A percentile compares a stretch with the other conserved stretches of the same genome.
phyloP scores from a whole-genome alignment of 2,329 filamentous ascomycete species.

The Parascedosporium putredinis region DNA sequence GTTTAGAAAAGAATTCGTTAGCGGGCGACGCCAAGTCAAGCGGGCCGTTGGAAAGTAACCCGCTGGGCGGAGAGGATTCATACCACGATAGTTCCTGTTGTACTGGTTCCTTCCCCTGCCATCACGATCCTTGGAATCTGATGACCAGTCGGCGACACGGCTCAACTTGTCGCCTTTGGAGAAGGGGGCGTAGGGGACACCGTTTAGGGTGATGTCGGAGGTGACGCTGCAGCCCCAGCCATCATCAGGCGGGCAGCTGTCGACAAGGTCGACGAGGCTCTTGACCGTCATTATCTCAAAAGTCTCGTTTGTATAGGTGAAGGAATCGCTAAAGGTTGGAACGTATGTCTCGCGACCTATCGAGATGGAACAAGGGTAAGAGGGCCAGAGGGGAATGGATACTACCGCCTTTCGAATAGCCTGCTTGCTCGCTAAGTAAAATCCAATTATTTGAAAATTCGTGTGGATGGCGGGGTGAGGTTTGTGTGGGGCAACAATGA shows the following conservation, averaged over 20 bases:
- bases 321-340: background rate
- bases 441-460: slow-evolving; percentile 9
- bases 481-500: slow-evolving; percentile 8
- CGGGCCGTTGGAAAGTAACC: background rate
- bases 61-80: slow-evolving; percentile 11
- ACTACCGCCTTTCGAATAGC: background rate
- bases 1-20: background rate
- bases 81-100: slow-evolving; percentile 88
- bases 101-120: slow-evolving; percentile 73
- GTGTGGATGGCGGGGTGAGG: slow-evolving; percentile 10
- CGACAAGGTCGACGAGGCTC: slow-evolving; percentile 8
- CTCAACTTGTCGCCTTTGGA: slow-evolving; percentile 98
- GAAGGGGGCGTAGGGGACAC: slow-evolving; percentile 94
- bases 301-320: background rate
- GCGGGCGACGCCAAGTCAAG: background rate
- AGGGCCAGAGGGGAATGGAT: background rate
- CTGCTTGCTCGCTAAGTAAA: slow-evolving; percentile 4
- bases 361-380: background rate
- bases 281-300: slow-evolving; percentile 2
- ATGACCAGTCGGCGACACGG: slow-evolving; percentile 97
- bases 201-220: slow-evolving; percentile 79
- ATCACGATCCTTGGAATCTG: slow-evolving; percentile 77
- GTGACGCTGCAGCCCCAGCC: slow-evolving; percentile 82
- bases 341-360: background rate
- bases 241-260: slow-evolving; percentile 49